These are phyloP conservation scores for Coemansia sp. DNA, from an alignment of 371 early-diverging fungal species.

Conservation along the genomic window DNA sequence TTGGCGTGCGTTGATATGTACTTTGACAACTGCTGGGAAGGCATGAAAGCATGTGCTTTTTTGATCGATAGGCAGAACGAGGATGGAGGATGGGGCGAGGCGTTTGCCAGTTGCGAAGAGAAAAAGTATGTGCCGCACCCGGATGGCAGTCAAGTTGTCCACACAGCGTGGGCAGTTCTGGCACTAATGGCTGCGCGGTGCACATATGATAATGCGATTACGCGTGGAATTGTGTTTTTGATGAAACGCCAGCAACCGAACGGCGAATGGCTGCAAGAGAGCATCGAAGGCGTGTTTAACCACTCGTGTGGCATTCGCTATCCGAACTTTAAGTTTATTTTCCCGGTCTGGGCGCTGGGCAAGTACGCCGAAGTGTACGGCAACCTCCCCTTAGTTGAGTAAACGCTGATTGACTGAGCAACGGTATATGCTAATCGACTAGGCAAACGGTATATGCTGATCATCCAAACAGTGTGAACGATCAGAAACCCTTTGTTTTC, in stretches of 20 bases:
- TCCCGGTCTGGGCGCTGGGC: constrained; percentile 94
- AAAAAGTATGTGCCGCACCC: constrained; percentile 50
- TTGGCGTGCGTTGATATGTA: constrained; percentile 78
- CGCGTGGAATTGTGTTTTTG: constrained; percentile 71
- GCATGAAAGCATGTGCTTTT: constrained; percentile 80
- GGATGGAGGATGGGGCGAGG: constrained; percentile 98
- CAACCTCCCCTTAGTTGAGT: constrained; percentile 44
- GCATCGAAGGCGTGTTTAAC: constrained; percentile 97
- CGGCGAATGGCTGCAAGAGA: constrained; percentile 95
- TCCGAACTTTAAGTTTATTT: constrained; percentile 93
- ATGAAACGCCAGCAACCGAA: constrained; percentile 82
- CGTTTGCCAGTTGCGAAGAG: constrained; percentile 66
- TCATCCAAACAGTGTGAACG: background rate
- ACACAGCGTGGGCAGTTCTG: constrained; percentile 87
- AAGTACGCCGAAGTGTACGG: constrained; percentile 75
- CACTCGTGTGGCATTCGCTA: constrained; percentile 91
- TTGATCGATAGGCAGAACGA: constrained; percentile 76
- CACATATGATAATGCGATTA: constrained; percentile 70
- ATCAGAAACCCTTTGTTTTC: background rate
- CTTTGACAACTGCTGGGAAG: constrained; percentile 74
- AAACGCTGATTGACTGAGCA: background rate
- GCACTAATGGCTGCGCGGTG: constrained; percentile 87
- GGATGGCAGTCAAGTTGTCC: constrained; percentile 78
- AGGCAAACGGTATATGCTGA: too few relatives aligned
- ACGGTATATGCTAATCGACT: too few relatives aligned